Conservation (phyloP, 139 green algal genomes). For the Micromonas pusilla region DNA sequence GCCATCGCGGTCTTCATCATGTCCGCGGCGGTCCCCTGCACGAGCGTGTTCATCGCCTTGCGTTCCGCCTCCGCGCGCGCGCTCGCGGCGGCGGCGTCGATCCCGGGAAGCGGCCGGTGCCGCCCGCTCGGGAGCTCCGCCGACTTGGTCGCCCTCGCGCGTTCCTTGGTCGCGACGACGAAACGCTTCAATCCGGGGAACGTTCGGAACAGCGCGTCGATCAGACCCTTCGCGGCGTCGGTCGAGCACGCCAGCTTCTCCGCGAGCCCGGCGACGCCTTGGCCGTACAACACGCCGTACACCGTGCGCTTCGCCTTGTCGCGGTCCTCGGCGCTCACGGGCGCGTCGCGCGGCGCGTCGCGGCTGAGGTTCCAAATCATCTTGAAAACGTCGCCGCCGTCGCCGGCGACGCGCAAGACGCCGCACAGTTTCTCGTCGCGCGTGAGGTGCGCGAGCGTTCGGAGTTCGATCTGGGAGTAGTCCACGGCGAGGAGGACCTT, state of each 20-base stretch:
- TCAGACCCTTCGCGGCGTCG: background rate
- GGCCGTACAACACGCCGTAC: constrained; percentile 62
- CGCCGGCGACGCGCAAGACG: constrained; percentile 35
- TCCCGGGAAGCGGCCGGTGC: background rate
- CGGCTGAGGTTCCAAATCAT: constrained; percentile 34
- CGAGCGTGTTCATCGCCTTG: constrained; percentile 36
- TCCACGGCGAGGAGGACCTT: constrained; percentile 35
- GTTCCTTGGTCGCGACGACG: background rate
- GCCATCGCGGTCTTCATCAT: constrained; percentile 63
- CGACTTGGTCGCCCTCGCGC: background rate
- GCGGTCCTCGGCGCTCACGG: constrained; percentile 36
- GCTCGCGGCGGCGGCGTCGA: background rate
- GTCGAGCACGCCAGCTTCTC: background rate
- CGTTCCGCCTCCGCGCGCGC: constrained; percentile 4
- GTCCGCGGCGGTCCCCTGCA: constrained; percentile 69
- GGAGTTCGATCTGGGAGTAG: constrained; percentile 41
- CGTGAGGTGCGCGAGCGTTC: constrained; percentile 53
- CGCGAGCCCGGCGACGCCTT: constrained; percentile 3
- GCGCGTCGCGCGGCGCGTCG: background rate
- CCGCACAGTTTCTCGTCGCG: constrained; percentile 38
- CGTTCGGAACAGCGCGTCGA: background rate
- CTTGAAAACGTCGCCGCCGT: constrained; percentile 46
- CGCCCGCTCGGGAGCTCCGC: background rate
- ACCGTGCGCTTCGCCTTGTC: constrained; percentile 54
- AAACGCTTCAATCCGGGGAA: background rate